Base-by-base conservation (phyloP, 805 yeast species). In the Saturnispora halmiae region DNA sequence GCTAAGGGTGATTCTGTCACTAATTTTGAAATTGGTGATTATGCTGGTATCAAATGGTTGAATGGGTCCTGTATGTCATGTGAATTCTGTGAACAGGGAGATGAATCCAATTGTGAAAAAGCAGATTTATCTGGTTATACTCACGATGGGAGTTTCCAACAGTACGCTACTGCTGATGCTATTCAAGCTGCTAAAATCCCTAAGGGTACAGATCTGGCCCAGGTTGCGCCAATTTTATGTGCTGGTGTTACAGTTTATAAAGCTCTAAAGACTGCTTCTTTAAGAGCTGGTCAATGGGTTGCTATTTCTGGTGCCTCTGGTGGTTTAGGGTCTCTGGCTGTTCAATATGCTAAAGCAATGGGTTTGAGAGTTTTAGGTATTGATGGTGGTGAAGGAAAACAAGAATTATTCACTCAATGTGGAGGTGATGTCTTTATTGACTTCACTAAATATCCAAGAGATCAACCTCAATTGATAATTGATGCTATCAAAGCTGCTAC, bases 41-140 rank as follows among this genome's bases (percentile, higher is more conserved):
- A 59, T 41, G 83, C 82, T 38, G 83, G 83, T 59, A 64, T 77
- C 53, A 77, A 77, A 58, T 77, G 83, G 83, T 66, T 77, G 55
- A 77, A 77, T 61, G 78, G 80, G 50, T 73, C 80, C 22, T 77
- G 83, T 63, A 63, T 72, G 72, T 51, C 68, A 34, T 77, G 83
- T 66, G 83, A 77, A 61, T 71, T 62, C 64, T 77, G 83, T 63
- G 73, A 73, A 58, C 64, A 63, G 46, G 65, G 73, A 47, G 60
- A 66, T 55, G 83, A 77, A 63, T 65, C 82, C 40, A 75, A 81
- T 66, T 82, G 88, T 68, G 67, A 75, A 35, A 55, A 73, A 10
- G 84, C 85, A 37, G 83, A 76, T 54, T 69, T 80, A 54, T 66
- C 85, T 28, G 88, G 88, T 59, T 78, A 75, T 70, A 77, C 84